Evolutionary conservation across 2,329 filamentous ascomycete species (phyloP).

Genomic region (Biscogniauxia mediterranea): DNA sequence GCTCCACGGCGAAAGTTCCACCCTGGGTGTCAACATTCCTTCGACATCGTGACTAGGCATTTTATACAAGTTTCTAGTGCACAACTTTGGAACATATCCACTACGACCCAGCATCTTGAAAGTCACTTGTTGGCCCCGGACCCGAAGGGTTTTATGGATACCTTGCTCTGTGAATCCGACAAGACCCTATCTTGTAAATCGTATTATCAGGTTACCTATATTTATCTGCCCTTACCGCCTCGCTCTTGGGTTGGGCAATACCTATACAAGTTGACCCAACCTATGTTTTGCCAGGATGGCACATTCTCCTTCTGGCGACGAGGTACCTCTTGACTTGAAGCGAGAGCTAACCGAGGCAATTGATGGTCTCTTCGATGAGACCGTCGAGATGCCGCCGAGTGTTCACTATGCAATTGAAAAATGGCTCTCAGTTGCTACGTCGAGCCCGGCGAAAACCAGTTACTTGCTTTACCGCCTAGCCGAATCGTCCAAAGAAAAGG

Average conservation of each 20-base stretch:
- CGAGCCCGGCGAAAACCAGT: neutral
- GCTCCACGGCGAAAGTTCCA: neutral
- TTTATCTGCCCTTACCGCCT: neutral
- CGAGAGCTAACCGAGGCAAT: neutral
- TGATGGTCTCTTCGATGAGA: neutral
- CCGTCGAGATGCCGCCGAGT: neutral
- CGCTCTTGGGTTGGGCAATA: neutral
- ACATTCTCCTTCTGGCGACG: neutral
- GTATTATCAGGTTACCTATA: neutral
- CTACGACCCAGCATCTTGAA: no score
- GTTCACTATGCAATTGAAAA: neutral
- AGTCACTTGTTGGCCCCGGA: no score
- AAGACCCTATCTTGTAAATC: neutral
- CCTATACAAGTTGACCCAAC: neutral
- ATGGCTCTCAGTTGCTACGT: neutral
- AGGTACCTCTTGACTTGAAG: neutral
- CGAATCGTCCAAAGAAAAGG: conserved; percentile 2
- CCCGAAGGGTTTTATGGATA: no score
- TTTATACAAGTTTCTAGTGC: neutral
- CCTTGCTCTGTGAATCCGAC: no score
- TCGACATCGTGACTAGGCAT: neutral
- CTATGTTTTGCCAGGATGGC: neutral
- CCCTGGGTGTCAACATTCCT: neutral
- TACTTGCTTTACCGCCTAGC: conserved; percentile 6
- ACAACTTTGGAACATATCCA: neutral